Base-by-base conservation (phyloP, 2,329 filamentous ascomycete species). In the Hansfordia pulvinata region DNA sequence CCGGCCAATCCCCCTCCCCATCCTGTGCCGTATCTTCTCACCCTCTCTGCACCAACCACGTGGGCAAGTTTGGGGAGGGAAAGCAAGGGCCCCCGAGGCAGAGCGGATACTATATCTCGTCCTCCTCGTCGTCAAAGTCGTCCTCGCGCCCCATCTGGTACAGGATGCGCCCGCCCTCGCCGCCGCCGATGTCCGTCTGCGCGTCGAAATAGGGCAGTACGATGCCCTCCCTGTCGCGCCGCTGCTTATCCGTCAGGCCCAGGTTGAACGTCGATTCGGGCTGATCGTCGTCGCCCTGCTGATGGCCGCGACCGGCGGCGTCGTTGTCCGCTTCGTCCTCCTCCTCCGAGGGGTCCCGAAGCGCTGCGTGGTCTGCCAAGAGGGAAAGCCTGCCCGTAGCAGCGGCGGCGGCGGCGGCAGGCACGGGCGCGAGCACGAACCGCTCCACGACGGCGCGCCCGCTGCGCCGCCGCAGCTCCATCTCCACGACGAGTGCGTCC, bases 81-180 rank as follows among this genome's bases (percentile, higher is more conserved):
- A n/a, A n/a, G n/a, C n/a, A n/a, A n/a, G n/a, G n/a, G n/a, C n/a
- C n/a, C n/a, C n/a, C n/a, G 20, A 11, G n/a, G 10, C 7, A 14
- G 23, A 11, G 12, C 26, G 6, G 6, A 19, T 15, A 5, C 13
- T 37, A 50, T 39, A 50, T 50, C 31, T 50, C 46, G 23, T 50
- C 46, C 28, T 50, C 85, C 45, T 93, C 85, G 32, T 93, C 86
- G 40, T 93, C 86, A 55, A 94, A 96, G 49, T 96, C 85, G 52
- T 98, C 90, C 56, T 96, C 90, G 35, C 75, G 70, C 2, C 86
- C 88, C 81, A 96, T 93, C 41, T 96, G 88, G 49, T 98, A 98
- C 43, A 98, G 47, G 37, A 98, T 98, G 33, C 88, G 68, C 0
- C 90, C 90, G 4, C 90, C 88, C 42, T 93, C 84, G 0, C 86